Evolutionary conservation across 352 stramenopile genomes (phyloP).

Genomic region (Phytopythium oedochilum): DNA sequence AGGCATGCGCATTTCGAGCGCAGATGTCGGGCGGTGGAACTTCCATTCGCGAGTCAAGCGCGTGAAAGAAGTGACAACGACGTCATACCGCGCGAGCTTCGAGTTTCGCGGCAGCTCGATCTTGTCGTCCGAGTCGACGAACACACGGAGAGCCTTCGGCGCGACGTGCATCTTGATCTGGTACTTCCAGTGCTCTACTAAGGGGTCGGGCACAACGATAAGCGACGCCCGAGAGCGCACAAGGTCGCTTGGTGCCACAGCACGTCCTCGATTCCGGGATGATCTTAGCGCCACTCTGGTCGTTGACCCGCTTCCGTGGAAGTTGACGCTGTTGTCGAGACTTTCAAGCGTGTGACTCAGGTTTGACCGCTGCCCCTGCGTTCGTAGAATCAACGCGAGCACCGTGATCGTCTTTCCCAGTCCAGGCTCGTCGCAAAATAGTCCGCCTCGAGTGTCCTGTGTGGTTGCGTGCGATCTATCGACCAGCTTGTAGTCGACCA

Average conservation of each 20-base stretch:
- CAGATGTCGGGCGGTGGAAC: constrained; percentile 44
- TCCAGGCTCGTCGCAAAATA: constrained; percentile 83
- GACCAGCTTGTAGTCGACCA: constrained; percentile 51
- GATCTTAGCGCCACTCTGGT: neutral
- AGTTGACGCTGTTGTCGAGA: neutral
- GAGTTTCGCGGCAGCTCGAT: constrained; percentile 28
- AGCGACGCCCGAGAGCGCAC: constrained; percentile 46
- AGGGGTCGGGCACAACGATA: constrained; percentile 64
- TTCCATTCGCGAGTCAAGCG: constrained; percentile 66
- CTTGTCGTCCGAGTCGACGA: constrained; percentile 37
- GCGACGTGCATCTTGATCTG: constrained; percentile 60
- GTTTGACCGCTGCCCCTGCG: constrained; percentile 44
- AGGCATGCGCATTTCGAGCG: constrained; percentile 54
- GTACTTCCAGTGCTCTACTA: constrained; percentile 77
- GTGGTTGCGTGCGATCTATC: constrained; percentile 11
- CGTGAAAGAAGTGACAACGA: constrained; percentile 72
- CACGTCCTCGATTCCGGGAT: constrained; percentile 25
- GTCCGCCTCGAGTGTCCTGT: constrained; percentile 55
- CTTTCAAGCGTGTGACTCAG: neutral
- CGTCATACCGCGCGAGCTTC: constrained; percentile 52
- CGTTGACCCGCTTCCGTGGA: neutral
- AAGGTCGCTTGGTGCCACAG: constrained; percentile 29
- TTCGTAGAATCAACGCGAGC: constrained; percentile 72
- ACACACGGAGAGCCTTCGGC: constrained; percentile 29
- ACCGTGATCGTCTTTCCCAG: constrained; percentile 88